Base-by-base conservation (phyloP, 2,329 filamentous ascomycete species). In the Boeremia lycopersici region DNA sequence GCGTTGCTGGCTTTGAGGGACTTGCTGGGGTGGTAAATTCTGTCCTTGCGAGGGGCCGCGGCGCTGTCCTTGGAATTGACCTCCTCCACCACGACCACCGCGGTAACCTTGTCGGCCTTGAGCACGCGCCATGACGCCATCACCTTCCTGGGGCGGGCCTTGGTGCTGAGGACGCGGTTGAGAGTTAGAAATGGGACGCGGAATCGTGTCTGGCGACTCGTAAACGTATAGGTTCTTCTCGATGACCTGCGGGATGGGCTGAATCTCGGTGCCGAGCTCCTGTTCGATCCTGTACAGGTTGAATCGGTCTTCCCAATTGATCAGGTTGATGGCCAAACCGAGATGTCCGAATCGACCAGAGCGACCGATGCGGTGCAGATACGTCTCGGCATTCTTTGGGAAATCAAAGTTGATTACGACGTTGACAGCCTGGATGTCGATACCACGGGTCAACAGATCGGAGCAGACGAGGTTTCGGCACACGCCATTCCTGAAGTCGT, bases 401-500 rank as follows among this genome's bases (percentile, higher is more conserved):
- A 99, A 99, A 72, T 99, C 95, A 71, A 99, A 99, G 81, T 99
- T 99, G 85, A 99, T 99, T 74, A 99, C 95, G 50, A 99, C 95
- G 69, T 99, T 99, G 72, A 99, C 95, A 48, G 95, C 95, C 78
- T 99, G 95, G 63, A 99, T 99, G 79, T 99, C 95, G 71, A 99
- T 99, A 86, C 95, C 95, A 78, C 95, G 93, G 61, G 95, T 99
- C 61, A 99, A 85, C 34, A 99, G 83, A 79, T 99, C 95, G 2
- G 96, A 99, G 79, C 95, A 99, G 60, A 99, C 95, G 33, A 99
- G 86, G 75, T 99, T 99, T 70, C 95, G 91, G 81, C 93, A 98
- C 48, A 96, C 93, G 54, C 95, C 95, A 69, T 97, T 97, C 65
- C 95, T 89, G 83, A 99, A 99, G 76, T 99, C 96, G 79, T 99